Evolutionary conservation across 2,329 filamentous ascomycete species (phyloP).

Genomic region (Apiospora pterosperma): DNA sequence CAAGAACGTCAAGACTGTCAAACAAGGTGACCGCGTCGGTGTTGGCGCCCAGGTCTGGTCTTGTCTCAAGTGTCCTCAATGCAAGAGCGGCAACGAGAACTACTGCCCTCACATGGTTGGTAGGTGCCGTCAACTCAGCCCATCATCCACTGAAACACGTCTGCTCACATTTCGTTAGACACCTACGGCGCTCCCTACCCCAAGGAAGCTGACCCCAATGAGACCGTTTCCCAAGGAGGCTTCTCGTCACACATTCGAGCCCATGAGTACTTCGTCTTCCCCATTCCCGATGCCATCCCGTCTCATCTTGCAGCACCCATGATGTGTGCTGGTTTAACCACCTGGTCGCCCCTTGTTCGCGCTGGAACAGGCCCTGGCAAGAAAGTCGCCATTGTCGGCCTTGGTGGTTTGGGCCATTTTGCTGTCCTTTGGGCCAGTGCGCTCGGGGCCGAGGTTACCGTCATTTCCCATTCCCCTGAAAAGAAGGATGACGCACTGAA

Average conservation of each 20-base stretch:
- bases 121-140: constrained; percentile 19
- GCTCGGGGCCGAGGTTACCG: constrained; percentile 63
- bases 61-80: constrained; percentile 3
- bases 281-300: constrained; percentile 51
- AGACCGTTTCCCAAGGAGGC: constrained; percentile 65
- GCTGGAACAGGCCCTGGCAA: constrained; percentile 69
- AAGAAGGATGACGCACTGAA: constrained; percentile 60
- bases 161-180: constrained; percentile 21
- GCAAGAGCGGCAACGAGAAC: constrained; percentile 46
- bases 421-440: constrained; percentile 69
- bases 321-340: constrained; percentile 74
- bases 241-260: constrained; percentile 46
- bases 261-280: constrained; percentile 57
- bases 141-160: too few species aligned
- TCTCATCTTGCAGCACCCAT: constrained; percentile 59
- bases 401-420: constrained; percentile 73
- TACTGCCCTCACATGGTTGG: constrained; percentile 42
- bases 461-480: constrained; percentile 55
- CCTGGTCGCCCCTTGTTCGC: constrained; percentile 65
- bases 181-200: constrained; percentile 58
- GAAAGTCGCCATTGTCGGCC: constrained; percentile 66
- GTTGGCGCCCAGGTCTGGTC: constrained; percentile 56
- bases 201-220: constrained; percentile 52
- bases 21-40: constrained; percentile 61
- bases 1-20: constrained; percentile 41